Conservation (phyloP, 139 green algal species). For the Picochlorum sp. region DNA sequence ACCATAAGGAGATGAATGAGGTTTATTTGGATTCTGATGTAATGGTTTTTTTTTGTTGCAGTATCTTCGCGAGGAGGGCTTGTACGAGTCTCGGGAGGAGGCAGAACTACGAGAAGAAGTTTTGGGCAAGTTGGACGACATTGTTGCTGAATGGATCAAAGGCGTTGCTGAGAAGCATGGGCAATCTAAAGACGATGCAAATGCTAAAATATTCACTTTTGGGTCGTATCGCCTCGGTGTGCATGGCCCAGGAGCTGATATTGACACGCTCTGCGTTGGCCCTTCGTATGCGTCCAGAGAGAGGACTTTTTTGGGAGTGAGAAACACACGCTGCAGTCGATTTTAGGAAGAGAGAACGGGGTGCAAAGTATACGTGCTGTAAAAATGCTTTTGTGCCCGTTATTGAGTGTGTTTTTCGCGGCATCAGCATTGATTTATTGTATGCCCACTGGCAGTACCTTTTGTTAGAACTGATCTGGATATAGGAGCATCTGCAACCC, state of each 20-base stretch:
- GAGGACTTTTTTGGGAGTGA: constrained; percentile 84
- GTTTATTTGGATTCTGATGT: neutral
- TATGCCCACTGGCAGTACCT: constrained; percentile 64
- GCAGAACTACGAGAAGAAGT: constrained; percentile 38
- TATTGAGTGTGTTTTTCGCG: constrained; percentile 87
- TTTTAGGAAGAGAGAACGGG: constrained; percentile 41
- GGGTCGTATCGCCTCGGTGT: constrained; percentile 90
- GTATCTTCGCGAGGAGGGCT: constrained; percentile 24
- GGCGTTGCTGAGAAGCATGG: constrained; percentile 23
- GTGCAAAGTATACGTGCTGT: constrained; percentile 76
- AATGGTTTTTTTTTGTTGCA: constrained; percentile 10
- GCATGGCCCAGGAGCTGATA: constrained; percentile 90
- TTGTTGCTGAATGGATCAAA: constrained; percentile 43
- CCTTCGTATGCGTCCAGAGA: constrained; percentile 64
- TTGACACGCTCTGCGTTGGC: constrained; percentile 91
- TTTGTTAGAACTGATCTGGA: constrained; percentile 65
- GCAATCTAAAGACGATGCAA: constrained; percentile 44
- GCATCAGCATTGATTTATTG: constrained; percentile 89
- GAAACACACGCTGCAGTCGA: constrained; percentile 35
- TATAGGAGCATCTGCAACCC: constrained; percentile 52
- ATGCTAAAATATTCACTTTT: constrained; percentile 88
- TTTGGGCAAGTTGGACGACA: constrained; percentile 33
- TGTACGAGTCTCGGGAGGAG: constrained; percentile 41
- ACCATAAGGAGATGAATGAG: no score
- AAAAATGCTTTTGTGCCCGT: constrained; percentile 85